A percentile compares a stretch with the other conserved stretches of the same genome.
Evolutionary conservation across 2,329 filamentous ascomycete species (phyloP).

Genomic region (Uncinocarpus reesii): DNA sequence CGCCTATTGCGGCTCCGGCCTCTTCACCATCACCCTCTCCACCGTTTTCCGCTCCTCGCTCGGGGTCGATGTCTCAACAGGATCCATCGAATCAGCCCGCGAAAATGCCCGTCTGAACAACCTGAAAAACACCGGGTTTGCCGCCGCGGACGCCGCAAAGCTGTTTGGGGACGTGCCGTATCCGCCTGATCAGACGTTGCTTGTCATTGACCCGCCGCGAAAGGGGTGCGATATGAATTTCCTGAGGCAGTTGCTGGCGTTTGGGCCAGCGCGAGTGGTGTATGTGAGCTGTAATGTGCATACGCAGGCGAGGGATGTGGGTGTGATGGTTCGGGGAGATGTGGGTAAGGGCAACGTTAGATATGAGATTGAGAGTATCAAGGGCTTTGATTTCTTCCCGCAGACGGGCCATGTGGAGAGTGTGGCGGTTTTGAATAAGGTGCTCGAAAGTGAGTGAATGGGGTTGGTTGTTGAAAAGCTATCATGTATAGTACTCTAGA

Average conservation of each 20-base stretch:
- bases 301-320: slow-evolving; percentile 88
- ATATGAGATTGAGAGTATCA: slow-evolving; percentile 82
- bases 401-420: slow-evolving; percentile 64
- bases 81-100: slow-evolving; percentile 68
- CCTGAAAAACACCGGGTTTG: slow-evolving; percentile 67
- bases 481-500: background rate
- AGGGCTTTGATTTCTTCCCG: slow-evolving; percentile 95
- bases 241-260: slow-evolving; percentile 65
- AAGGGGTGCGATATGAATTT: slow-evolving; percentile 90
- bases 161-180: slow-evolving; percentile 71
- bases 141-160: slow-evolving; percentile 74
- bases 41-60: slow-evolving; percentile 67
- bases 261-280: slow-evolving; percentile 67
- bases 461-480: background rate
- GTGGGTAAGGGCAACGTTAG: slow-evolving; percentile 41
- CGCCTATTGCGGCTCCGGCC: slow-evolving; percentile 91
- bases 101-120: slow-evolving; percentile 69
- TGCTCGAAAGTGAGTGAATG: slow-evolving; percentile 14
- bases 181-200: slow-evolving; percentile 68
- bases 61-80: slow-evolving; percentile 78
- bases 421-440: slow-evolving; percentile 48
- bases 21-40: slow-evolving; percentile 92
- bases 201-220: slow-evolving; percentile 93
- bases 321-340: slow-evolving; percentile 65
- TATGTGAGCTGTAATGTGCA: slow-evolving; percentile 99